Base-by-base conservation (phyloP, 139 green algal species). In the Picochlorum sp. region DNA sequence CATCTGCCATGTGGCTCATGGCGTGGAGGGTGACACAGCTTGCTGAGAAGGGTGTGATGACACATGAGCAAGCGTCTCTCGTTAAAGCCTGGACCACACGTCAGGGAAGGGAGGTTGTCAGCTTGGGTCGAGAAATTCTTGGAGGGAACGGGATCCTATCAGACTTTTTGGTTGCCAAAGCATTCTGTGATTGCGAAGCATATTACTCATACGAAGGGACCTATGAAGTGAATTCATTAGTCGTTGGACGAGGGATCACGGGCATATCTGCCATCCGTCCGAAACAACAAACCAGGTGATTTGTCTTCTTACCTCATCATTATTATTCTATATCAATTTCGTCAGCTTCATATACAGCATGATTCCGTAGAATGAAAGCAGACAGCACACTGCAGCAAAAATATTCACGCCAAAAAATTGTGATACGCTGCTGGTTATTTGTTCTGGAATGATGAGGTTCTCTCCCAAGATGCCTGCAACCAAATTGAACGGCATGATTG, bases 201-300 rank as follows among this genome's bases (percentile, higher is more conserved):
- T 87, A 91, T 49, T 93, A 89, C 76, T 90, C 80, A 6, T 95
- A 95, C 44, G 88, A 95, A 64, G 79, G 79, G n/a, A 83, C 75
- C 0, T 96, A 97, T 46, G 91, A 97, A 28, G 75, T 97, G 18
- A 97, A 97, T 63, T 74, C 76, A 30, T 71, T 97, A 56, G 90
- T 97, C 34, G 84, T 82, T 24, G 91, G 84, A 1, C 69, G 91
- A 2, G 87, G 86, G 28, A 76, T 84, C n/a, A 96, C 91, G 0
- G 87, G 89, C 50, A 72, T 91, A 15, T 65, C 82, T 6, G 87
- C 88, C 23, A 84, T 97, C 34, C 34, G 34, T 41, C 34, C 34
- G 4, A 41, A 41, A 41, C 34, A 41, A 11, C 80, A 92, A 87
- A 69, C 70, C 80, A n/a, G 49, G 64, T 18, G 52, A 14, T 16